Base-by-base conservation (phyloP, 352 stramenopile species). In the Phytophthora sp. region DNA sequence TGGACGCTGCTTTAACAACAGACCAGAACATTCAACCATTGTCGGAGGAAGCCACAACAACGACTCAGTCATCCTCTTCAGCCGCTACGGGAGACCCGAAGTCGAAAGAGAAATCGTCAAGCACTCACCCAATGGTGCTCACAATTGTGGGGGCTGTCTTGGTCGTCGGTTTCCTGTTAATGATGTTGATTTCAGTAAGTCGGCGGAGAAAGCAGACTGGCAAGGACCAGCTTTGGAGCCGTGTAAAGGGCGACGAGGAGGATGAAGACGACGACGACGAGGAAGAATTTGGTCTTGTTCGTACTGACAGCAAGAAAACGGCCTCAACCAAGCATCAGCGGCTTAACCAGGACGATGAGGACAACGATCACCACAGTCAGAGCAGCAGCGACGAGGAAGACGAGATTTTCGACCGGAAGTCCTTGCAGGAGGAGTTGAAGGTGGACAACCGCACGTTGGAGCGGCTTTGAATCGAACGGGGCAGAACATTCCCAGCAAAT, bases 131-230 rank as follows among this genome's bases (percentile, higher is more conserved):
- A 11, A 61, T 93, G 61, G 85, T 95, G 29, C 69, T 94, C 35
- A 90, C 83, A 2, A 71, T 94, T 12, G 88, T 92, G 0, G 88
- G 88, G 5, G 80, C 83, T 9, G 68, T 89, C 21, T 72, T 95
- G 24, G 88, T 82, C 11, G 73, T 89, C 8, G 80, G 84, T 18
- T 95, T 95, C 51, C 59, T 95, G 8, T 26, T 91, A 24, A 79
- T 86, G 27, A 75, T 91, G 26, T 55, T 77, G 2, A 72, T 89
- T 35, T 90, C 84, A 16, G 66, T 92, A 39, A 86, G 81, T 63
- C 73, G 80, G 23, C 88, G 83, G 69, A 82, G 79, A 67, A 69
- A 75, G 46, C 80, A 79, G 31, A 79, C 75, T 11, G 76, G 70
- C 21, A 83, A 88, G 57, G 74, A 79, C 0, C 69, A 85, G 41